These are phyloP conservation scores for Ilex paraguariensis DNA, from an alignment of 305 asterid genomes.

Conservation along the genomic window DNA sequence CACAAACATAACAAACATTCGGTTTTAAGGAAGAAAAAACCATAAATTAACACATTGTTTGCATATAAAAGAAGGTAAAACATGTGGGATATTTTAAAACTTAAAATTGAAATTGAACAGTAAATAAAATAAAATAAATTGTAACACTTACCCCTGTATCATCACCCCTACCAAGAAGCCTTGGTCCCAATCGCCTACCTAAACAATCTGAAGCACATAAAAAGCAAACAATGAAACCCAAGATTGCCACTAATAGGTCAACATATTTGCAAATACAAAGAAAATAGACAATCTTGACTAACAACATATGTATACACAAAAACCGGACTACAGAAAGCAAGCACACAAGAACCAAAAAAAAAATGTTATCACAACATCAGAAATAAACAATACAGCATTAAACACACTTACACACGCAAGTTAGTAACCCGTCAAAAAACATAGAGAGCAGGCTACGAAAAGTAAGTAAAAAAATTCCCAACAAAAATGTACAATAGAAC, in stretches of 20 bases:
- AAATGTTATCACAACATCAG: no score
- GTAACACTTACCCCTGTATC: slow-evolving; percentile 75
- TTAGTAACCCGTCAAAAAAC: no score
- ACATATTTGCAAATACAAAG: no score
- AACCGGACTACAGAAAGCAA: no score
- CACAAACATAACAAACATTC: slow-evolving; percentile 18
- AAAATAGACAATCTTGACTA: no score
- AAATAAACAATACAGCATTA: no score
- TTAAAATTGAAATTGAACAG: neutral
- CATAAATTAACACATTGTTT: neutral
- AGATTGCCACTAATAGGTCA: slow-evolving; percentile 3
- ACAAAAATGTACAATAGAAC: no score
- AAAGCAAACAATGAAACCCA: slow-evolving; percentile 14
- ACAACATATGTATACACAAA: no score
- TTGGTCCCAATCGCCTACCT: slow-evolving; percentile 96
- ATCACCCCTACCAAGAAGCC: slow-evolving; percentile 81
- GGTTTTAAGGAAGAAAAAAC: slow-evolving; percentile 11
- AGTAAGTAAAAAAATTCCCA: no score
- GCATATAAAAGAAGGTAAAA: slow-evolving; percentile 3
- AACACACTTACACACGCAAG: no score
- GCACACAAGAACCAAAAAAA: no score
- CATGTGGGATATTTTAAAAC: neutral
- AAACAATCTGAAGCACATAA: slow-evolving; percentile 70
- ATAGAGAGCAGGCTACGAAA: no score
- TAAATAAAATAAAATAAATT: slow-evolving; percentile 8